These are phyloP conservation scores for Penicillium chermesinum DNA, from an alignment of 495 filamentous ascomycete species.

Conservation along the genomic window DNA sequence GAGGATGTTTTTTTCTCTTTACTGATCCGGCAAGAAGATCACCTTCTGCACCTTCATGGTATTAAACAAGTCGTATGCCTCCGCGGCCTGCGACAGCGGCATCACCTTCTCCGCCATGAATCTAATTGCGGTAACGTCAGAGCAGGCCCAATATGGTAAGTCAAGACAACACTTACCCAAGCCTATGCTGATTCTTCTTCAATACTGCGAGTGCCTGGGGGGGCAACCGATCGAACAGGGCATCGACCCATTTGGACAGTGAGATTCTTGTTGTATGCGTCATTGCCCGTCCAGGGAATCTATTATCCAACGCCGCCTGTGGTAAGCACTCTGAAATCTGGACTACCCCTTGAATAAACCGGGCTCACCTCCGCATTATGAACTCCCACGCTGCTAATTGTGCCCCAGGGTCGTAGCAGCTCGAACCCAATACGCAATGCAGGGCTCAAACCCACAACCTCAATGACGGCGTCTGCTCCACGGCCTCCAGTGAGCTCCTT, in stretches of 20 bases:
- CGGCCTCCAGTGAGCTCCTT: constrained; percentile 73
- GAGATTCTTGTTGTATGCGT: constrained; percentile 88
- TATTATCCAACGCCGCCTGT: constrained; percentile 19
- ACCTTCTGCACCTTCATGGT: constrained; percentile 89
- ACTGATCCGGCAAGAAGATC: constrained; percentile 53
- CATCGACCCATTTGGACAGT: constrained; percentile 92
- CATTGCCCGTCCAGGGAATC: constrained; percentile 78
- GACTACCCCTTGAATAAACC: not conserved
- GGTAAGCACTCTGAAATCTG: not conserved
- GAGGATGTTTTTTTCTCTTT: constrained; percentile 1
- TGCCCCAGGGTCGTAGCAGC: constrained; percentile 78
- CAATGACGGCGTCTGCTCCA: constrained; percentile 86
- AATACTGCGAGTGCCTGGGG: constrained; percentile 71
- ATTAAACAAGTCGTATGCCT: constrained; percentile 89
- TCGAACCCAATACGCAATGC: constrained; percentile 83
- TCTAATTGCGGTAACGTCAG: constrained; percentile 33
- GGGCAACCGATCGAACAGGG: constrained; percentile 80
- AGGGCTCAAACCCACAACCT: constrained; percentile 82
- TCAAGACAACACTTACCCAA: constrained; percentile 57
- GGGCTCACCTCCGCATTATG: constrained; percentile 74
- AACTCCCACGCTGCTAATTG: constrained; percentile 85
- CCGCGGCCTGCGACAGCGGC: constrained; percentile 75
- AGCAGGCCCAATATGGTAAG: not conserved
- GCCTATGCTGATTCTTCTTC: constrained; percentile 72
- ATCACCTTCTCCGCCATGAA: constrained; percentile 96